These are phyloP conservation scores for Fusarium chuoi DNA, from an alignment of 2,329 filamentous ascomycete species.

Conservation along the genomic window DNA sequence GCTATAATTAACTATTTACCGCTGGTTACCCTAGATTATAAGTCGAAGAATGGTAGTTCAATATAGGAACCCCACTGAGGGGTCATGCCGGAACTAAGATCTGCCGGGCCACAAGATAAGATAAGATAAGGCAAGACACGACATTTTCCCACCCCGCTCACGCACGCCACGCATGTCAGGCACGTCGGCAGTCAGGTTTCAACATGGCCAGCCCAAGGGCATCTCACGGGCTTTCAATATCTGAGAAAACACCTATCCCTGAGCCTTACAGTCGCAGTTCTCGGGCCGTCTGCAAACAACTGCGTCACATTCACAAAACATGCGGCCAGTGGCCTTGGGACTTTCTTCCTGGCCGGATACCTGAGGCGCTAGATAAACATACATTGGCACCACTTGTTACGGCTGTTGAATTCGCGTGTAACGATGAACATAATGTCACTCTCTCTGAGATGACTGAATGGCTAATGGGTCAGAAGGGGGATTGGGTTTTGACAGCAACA, in stretches of 20 bases:
- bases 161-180: background rate
- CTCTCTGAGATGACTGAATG: background rate
- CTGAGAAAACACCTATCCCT: background rate
- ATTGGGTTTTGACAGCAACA: background rate
- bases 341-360: background rate
- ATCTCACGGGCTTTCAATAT: background rate
- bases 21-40: background rate
- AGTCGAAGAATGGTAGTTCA: no score
- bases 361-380: background rate
- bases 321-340: conserved; percentile 4
- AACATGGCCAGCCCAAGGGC: background rate
- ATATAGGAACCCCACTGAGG: background rate
- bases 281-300: background rate
- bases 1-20: no score
- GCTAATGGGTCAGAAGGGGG: background rate
- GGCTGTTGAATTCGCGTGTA: background rate
- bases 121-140: background rate
- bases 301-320: background rate
- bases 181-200: background rate
- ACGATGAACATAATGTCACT: background rate
- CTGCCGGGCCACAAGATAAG: background rate
- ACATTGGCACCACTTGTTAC: background rate
- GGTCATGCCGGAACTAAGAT: background rate
- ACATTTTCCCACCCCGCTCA: background rate
- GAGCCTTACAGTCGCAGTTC: background rate